Conservation (phyloP, 202 grass and related monocot genomes). For the Saccharum hybrid region DNA sequence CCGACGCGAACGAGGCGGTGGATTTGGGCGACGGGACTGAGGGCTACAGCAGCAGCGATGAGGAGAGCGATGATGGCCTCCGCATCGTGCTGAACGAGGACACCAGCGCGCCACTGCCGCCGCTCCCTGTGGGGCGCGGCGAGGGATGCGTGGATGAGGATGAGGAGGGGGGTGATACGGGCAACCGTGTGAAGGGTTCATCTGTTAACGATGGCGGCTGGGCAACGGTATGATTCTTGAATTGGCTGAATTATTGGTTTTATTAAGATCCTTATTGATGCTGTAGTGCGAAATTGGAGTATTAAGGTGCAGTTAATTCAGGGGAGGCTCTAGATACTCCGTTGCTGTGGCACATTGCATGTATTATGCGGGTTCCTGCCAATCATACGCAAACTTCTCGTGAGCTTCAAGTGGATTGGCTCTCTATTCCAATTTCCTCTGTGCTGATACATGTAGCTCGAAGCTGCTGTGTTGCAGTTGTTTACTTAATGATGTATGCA, state of each 20-base stretch:
- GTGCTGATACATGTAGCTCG: slow-evolving; percentile 16
- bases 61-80: slow-evolving; percentile 78
- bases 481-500: neutral
- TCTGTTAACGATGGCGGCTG: slow-evolving; percentile 17
- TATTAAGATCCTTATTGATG: neutral
- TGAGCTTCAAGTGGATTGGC: neutral
- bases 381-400: slow-evolving; percentile 29
- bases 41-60: slow-evolving; percentile 57
- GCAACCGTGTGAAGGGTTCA: slow-evolving; percentile 15
- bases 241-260: slow-evolving; percentile 22
- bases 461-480: slow-evolving; percentile 13
- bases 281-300: slow-evolving; percentile 12
- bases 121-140: slow-evolving; percentile 22
- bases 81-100: slow-evolving; percentile 79
- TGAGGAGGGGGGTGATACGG: slow-evolving; percentile 49
- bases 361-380: neutral
- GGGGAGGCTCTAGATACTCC: neutral
- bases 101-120: slow-evolving; percentile 30
- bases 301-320: neutral
- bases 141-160: slow-evolving; percentile 32
- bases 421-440: slow-evolving; percentile 24
- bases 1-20: slow-evolving; percentile 38
- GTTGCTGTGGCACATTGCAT: slow-evolving; percentile 1
- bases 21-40: slow-evolving; percentile 59
- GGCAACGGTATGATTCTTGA: slow-evolving; percentile 47